Base-by-base conservation (phyloP, 1,284 basidiomycete genomes). In the Xerocomus nothofagi region DNA sequence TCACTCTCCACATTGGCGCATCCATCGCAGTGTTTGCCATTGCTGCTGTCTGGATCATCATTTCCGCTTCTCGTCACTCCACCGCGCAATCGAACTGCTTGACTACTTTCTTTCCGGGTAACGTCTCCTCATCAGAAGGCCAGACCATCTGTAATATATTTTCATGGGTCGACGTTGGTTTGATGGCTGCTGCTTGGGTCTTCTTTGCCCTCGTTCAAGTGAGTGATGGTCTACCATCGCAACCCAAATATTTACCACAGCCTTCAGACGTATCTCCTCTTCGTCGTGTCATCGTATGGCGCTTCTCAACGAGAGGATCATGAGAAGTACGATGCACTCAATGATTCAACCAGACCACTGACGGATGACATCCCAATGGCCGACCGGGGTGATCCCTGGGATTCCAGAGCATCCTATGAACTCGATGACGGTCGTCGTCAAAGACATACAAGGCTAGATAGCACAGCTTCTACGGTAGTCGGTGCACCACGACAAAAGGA, bases 141-240 rank as follows among this genome's bases (percentile, higher is more conserved):
- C 68, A 83, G 39, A 82, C 78, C 1, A 74, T 96, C 15, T 96
- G 93, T 71, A 77, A 86, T 44, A 86, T 94, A 47, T 93, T 96
- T 64, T 77, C 91, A 7, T 96, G 91, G 91, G 88, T 91, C 6
- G 88, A 91, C 63, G 73, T 96, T n/a, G 93, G 93, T 31, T 73
- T 96, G 54, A 94, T 96, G 91, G 88, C 78, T 18, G 89, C 81
- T 4, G 72, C 94, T 17, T 96, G 91, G 89, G 68, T 88, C 6
- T 63, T 94, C 11, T 74, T 96, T 26, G 81, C 80, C 20, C 73
- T 88, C 47, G 74, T 89, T 45, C 91, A 95, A 71, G 86, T 88
- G 65, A 43, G 51, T 40, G 17, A 37, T 15, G 5, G 15, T 24
- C n/a, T n/a, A 2, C 17, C 14, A 18, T 27, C 15, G 17, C 9